Percentiles rank a stretch among this genome's conserved stretches.
phyloP scores from a whole-genome alignment of 495 filamentous ascomycete species.

The Pyrenula massariospora region DNA sequence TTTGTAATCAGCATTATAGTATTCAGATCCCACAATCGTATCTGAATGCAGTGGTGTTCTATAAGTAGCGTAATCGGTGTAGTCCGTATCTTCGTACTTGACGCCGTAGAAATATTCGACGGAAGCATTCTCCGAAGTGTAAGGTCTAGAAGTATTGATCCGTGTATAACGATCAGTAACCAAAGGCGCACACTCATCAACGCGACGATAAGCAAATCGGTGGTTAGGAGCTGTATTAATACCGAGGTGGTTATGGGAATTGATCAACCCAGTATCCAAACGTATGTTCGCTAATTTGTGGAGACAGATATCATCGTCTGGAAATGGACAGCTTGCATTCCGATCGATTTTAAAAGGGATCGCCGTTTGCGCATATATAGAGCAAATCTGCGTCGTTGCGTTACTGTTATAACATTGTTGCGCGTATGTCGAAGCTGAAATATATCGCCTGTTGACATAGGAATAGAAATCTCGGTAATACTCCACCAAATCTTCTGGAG shows the following conservation, averaged over 20 bases:
- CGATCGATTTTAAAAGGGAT: slow-evolving; percentile 14
- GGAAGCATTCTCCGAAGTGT: neutral
- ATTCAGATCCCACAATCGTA: neutral
- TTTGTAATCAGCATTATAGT: neutral
- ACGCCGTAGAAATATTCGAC: neutral
- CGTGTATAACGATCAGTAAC: slow-evolving; percentile 3
- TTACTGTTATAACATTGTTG: slow-evolving; percentile 14
- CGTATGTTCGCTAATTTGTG: neutral
- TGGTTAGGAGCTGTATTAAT: slow-evolving; percentile 14
- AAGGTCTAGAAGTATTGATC: neutral
- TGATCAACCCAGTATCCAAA: slow-evolving; percentile 4
- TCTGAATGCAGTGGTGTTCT: neutral
- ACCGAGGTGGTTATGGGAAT: slow-evolving; percentile 18
- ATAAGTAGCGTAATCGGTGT: neutral
- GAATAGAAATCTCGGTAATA: slow-evolving; percentile 7
- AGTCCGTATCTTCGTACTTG: neutral
- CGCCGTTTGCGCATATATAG: slow-evolving; percentile 6
- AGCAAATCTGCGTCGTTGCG: slow-evolving; percentile 5
- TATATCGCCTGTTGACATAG: slow-evolving; percentile 11
- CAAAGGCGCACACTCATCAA: slow-evolving; percentile 13
- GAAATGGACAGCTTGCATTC: slow-evolving; percentile 16
- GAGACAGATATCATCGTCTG: slow-evolving; percentile 7
- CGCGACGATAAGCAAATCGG: slow-evolving; percentile 16
- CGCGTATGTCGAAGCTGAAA: slow-evolving; percentile 15
- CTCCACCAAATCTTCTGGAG: slow-evolving; percentile 13